Evolutionary conservation across 441 rosid species (phyloP).

Genomic region (Brassica hybrid): DNA sequence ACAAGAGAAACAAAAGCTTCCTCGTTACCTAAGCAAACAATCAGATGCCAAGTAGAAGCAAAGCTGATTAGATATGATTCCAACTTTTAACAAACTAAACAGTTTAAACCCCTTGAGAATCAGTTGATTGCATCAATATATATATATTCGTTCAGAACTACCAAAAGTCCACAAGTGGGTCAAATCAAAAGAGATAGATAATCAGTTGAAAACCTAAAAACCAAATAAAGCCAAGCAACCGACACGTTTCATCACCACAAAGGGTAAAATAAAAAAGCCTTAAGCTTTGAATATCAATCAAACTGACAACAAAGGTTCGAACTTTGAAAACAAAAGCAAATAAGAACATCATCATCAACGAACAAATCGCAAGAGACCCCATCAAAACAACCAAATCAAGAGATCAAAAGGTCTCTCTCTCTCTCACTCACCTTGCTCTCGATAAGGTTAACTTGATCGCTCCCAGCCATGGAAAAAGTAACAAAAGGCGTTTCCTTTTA

Average conservation of each 20-base stretch:
- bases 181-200: not conserved
- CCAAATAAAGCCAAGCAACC: conserved; percentile 33
- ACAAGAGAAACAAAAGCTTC: not conserved
- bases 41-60: not conserved
- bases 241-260: conserved; percentile 42
- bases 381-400: not conserved
- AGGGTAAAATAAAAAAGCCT: conserved; percentile 15
- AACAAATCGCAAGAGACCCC: conserved; percentile 15
- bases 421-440: conserved; percentile 57
- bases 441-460: conserved; percentile 53
- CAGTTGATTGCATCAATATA: not conserved
- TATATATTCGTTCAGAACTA: not conserved
- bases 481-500: not conserved
- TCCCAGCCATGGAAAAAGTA: conserved; percentile 47
- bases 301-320: not conserved
- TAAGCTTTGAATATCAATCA: conserved; percentile 11
- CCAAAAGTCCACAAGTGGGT: not conserved
- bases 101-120: not conserved
- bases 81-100: not conserved
- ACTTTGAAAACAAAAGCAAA: not conserved
- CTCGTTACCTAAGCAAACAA: not conserved
- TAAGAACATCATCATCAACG: conserved; percentile 6
- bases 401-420: conserved; percentile 27
- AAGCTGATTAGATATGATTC: not conserved
- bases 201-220: conserved; percentile 9